These are phyloP conservation scores for Pseudogymnoascus sp. DNA, from an alignment of 2,329 filamentous ascomycete species.

Conservation along the genomic window DNA sequence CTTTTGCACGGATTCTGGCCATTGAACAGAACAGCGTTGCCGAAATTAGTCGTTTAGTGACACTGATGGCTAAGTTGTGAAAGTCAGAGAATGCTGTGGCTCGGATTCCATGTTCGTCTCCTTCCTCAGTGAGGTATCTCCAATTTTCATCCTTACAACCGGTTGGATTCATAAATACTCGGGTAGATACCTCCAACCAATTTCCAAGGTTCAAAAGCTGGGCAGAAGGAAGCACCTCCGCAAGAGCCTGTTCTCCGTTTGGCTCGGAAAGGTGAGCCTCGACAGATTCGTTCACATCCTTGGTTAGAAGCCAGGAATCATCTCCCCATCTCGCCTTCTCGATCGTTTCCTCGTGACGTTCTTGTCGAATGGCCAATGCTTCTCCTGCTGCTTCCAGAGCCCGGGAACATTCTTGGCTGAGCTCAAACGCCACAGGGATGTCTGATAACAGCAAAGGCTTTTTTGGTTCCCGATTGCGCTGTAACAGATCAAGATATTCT, in stretches of 20 bases:
- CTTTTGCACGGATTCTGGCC: constrained; percentile 52
- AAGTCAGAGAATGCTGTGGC: constrained; percentile 71
- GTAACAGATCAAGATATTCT: constrained; percentile 57
- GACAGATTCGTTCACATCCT: constrained; percentile 21
- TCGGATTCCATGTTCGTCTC: constrained; percentile 56
- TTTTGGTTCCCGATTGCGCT: constrained; percentile 24
- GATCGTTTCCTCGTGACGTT: constrained; percentile 48
- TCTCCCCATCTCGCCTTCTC: constrained; percentile 54
- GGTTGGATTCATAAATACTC: constrained; percentile 65
- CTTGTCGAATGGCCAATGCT: constrained; percentile 53
- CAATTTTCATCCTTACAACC: constrained; percentile 56
- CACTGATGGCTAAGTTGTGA: constrained; percentile 53
- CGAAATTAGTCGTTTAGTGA: constrained; percentile 63
- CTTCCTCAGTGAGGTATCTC: constrained; percentile 45
- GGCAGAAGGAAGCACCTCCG: constrained; percentile 38
- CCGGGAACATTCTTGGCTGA: constrained; percentile 55
- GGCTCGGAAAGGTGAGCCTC: constrained; percentile 18
- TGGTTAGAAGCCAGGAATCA: constrained; percentile 54
- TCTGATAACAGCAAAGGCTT: constrained; percentile 41
- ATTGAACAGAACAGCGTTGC: constrained; percentile 61
- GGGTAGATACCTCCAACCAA: constrained; percentile 56
- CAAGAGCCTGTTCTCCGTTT: constrained; percentile 21
- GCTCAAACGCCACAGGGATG: constrained; percentile 62
- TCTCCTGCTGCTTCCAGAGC: constrained; percentile 62
- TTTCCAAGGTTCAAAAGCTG: constrained; percentile 48